These are phyloP conservation scores for Candida sphagnicola DNA, from an alignment of 805 yeast species.

Conservation along the genomic window DNA sequence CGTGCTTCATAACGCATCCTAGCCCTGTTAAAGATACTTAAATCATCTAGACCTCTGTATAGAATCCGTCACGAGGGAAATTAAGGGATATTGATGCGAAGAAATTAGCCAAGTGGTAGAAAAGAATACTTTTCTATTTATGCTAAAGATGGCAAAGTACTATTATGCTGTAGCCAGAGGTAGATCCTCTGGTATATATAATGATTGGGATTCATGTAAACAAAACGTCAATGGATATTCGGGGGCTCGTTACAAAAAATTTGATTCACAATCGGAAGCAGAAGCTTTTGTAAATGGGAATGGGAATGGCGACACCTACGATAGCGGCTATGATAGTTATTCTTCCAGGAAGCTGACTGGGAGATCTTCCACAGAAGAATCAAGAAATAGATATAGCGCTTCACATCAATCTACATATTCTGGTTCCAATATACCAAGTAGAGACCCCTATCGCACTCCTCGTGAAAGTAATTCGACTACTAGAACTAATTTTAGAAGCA, in stretches of 20 bases:
- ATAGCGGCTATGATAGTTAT: neutral
- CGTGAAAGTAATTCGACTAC: neutral
- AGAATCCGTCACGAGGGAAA: too few relatives aligned
- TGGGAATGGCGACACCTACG: neutral
- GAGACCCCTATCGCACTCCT: neutral
- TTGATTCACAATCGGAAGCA: slow-evolving; percentile 48
- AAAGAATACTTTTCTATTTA: too few relatives aligned
- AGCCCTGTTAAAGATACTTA: too few relatives aligned
- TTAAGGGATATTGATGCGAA: too few relatives aligned
- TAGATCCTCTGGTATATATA: slow-evolving; percentile 48
- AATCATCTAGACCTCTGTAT: too few relatives aligned
- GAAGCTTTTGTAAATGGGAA: slow-evolving; percentile 25
- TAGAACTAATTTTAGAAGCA: neutral
- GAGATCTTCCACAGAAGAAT: too few relatives aligned
- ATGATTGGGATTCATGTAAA: slow-evolving; percentile 56
- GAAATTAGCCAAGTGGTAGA: too few relatives aligned
- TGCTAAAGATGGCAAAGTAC: neutral
- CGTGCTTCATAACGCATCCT: too few relatives aligned
- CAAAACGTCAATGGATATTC: slow-evolving; percentile 51
- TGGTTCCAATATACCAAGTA: neutral
- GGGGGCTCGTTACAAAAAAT: slow-evolving; percentile 57
- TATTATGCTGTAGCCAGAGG: slow-evolving; percentile 41
- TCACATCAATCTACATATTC: neutral
- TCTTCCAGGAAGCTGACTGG: too few relatives aligned
- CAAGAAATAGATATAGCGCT: neutral